Evolutionary conservation across 495 filamentous ascomycete genomes (phyloP).

Genomic region (Podospora appendiculata): DNA sequence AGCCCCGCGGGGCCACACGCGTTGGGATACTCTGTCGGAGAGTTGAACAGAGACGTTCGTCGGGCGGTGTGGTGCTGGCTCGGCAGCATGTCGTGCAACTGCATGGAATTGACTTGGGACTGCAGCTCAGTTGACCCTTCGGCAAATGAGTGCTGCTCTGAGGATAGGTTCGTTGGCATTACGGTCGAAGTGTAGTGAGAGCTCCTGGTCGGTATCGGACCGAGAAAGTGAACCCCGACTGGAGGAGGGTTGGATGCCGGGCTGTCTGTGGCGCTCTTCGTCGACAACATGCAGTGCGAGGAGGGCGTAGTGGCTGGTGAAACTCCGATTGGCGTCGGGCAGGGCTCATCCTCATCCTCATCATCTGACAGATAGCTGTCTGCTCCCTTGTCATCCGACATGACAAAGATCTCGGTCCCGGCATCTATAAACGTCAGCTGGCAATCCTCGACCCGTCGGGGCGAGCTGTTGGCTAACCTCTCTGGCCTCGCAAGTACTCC

Average conservation of each 20-base stretch:
- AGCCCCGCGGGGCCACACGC: slow-evolving; percentile 18
- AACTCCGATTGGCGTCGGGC: too few species aligned
- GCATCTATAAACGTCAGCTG: slow-evolving; percentile 24
- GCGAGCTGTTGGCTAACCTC: slow-evolving; percentile 39
- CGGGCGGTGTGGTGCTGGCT: slow-evolving; percentile 27
- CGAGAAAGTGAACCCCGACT: neutral
- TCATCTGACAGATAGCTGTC: slow-evolving; percentile 24
- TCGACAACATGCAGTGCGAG: neutral
- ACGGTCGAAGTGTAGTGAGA: slow-evolving; percentile 10
- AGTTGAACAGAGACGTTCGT: slow-evolving; percentile 23
- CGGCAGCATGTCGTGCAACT: slow-evolving; percentile 28
- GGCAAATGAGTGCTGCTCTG: slow-evolving; percentile 26
- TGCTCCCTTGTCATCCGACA: slow-evolving; percentile 22
- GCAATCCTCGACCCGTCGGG: neutral
- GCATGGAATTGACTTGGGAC: slow-evolving; percentile 11
- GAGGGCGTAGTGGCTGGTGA: too few species aligned
- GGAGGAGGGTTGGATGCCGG: neutral
- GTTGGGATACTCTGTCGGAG: slow-evolving; percentile 25
- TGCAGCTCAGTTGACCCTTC: slow-evolving; percentile 18
- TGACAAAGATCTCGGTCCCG: slow-evolving; percentile 32
- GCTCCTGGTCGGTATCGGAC: neutral
- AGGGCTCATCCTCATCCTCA: slow-evolving; percentile 8
- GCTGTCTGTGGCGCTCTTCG: slow-evolving; percentile 18
- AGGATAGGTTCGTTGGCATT: slow-evolving; percentile 18
- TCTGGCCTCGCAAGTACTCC: slow-evolving; percentile 47